phyloP scores from a whole-genome alignment of 1,284 basidiomycete genomes.

The Ganoderma lingzhi region DNA sequence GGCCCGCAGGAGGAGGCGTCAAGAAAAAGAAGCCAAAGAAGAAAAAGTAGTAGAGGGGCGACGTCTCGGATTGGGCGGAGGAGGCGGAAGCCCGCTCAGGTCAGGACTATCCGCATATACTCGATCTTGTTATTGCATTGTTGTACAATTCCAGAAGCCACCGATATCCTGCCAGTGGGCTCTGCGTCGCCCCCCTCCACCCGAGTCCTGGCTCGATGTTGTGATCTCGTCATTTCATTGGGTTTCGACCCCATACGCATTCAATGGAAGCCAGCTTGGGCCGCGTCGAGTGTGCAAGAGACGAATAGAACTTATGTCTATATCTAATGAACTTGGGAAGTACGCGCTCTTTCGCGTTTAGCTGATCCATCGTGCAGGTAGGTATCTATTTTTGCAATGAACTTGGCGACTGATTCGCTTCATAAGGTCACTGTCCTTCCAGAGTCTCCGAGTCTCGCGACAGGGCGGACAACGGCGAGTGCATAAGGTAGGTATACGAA shows the following conservation, averaged over 20 bases:
- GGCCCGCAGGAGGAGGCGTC: conserved; percentile 46
- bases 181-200: not conserved
- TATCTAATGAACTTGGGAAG: too few species aligned
- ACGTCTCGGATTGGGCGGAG: not conserved
- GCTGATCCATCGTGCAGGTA: too few species aligned
- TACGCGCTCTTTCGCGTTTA: too few species aligned
- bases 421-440: too few species aligned
- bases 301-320: too few species aligned
- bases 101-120: conserved; percentile 21
- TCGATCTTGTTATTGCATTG: conserved; percentile 7
- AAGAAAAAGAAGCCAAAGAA: conserved; percentile 67
- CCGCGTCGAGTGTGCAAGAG: too few species aligned
- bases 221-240: not conserved
- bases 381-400: too few species aligned
- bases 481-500: not conserved
- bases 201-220: not conserved
- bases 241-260: too few species aligned
- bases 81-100: not conserved
- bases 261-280: not conserved
- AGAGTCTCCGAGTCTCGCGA: too few species aligned
- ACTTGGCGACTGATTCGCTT: too few species aligned
- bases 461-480: not conserved
- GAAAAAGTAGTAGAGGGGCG: conserved; percentile 50
- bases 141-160: conserved; percentile 17
- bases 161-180: not conserved